These are phyloP conservation scores for Ustilago shanxiensis DNA, from an alignment of 1,284 basidiomycete species.

Conservation along the genomic window DNA sequence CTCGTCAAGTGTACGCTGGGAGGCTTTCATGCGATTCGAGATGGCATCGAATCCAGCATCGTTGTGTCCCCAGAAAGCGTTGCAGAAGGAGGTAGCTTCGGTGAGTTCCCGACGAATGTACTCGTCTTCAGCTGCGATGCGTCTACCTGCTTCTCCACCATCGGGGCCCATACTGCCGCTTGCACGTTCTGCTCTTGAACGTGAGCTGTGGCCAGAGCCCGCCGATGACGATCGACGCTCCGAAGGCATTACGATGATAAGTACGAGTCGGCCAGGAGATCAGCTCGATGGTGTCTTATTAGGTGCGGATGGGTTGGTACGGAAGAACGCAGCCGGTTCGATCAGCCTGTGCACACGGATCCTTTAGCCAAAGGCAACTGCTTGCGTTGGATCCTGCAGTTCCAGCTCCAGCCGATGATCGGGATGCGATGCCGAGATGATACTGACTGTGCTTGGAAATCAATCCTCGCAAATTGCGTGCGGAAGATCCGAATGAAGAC, in stretches of 20 bases:
- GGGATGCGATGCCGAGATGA: too few relatives aligned
- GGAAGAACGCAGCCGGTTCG: neutral
- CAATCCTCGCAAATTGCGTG: too few relatives aligned
- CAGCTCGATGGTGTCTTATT: neutral
- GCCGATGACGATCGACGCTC: slow-evolving; percentile 52
- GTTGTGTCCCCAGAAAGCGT: slow-evolving; percentile 84
- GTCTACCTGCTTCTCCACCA: slow-evolving; percentile 57
- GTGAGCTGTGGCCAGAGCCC: slow-evolving; percentile 54
- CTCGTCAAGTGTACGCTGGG: slow-evolving; percentile 88
- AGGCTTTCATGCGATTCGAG: slow-evolving; percentile 86
- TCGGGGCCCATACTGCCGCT: slow-evolving; percentile 55
- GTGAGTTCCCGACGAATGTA: slow-evolving; percentile 62
- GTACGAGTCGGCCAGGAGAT: neutral
- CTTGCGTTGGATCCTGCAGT: neutral
- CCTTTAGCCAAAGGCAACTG: neutral
- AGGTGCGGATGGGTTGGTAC: neutral
- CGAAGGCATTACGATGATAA: slow-evolving; percentile 40
- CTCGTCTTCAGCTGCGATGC: slow-evolving; percentile 61
- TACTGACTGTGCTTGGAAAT: too few relatives aligned
- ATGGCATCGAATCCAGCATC: slow-evolving; percentile 92
- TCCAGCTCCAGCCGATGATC: neutral
- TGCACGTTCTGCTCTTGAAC: slow-evolving; percentile 41
- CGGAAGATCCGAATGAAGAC: too few relatives aligned
- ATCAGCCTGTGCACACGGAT: neutral
- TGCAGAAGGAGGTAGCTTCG: slow-evolving; percentile 83